Evolutionary conservation across 495 filamentous ascomycete species (phyloP).

Genomic region (Sabuloglossum arenarium): DNA sequence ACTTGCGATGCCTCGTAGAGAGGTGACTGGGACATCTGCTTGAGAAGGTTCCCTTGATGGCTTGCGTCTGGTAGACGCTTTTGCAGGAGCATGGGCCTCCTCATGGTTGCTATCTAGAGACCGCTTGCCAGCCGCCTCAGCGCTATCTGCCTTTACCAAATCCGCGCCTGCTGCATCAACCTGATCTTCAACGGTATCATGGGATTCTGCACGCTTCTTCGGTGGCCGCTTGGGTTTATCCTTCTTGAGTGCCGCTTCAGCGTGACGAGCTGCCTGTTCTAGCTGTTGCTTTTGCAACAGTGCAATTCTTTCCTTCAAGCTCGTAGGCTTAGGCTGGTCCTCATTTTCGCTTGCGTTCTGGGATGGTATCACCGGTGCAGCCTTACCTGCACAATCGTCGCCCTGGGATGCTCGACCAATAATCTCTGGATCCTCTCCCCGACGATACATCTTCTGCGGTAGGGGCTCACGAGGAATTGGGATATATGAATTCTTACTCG

Average conservation of each 20-base stretch:
- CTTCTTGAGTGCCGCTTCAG: conserved; percentile 60
- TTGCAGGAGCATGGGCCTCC: conserved; percentile 22
- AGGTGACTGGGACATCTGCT: conserved; percentile 19
- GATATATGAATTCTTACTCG: conserved; percentile 80
- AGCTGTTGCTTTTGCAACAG: conserved; percentile 83
- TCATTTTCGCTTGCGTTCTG: conserved; percentile 36
- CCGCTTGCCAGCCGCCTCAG: conserved; percentile 5
- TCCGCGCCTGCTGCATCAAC: background rate
- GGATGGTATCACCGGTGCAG: conserved; percentile 18
- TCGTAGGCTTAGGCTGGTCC: conserved; percentile 73
- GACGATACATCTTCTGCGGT: conserved; percentile 54
- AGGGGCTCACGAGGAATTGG: conserved; percentile 45
- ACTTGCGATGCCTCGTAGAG: conserved; percentile 33
- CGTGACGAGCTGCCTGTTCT: conserved; percentile 64
- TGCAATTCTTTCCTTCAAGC: conserved; percentile 84
- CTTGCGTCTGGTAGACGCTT: conserved; percentile 24
- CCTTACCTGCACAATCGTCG: conserved; percentile 36
- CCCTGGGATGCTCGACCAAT: conserved; percentile 33
- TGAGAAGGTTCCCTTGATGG: conserved; percentile 28
- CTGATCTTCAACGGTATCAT: conserved; percentile 8
- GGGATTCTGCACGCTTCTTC: conserved; percentile 53
- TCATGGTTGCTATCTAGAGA: conserved; percentile 34
- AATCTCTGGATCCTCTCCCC: conserved; percentile 72
- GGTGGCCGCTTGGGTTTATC: conserved; percentile 60
- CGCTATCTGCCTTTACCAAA: conserved; percentile 1